These are phyloP conservation scores for Boletus pseudo-olivaceus DNA, from an alignment of 768 basidiomycete genomes.

Conservation along the genomic window DNA sequence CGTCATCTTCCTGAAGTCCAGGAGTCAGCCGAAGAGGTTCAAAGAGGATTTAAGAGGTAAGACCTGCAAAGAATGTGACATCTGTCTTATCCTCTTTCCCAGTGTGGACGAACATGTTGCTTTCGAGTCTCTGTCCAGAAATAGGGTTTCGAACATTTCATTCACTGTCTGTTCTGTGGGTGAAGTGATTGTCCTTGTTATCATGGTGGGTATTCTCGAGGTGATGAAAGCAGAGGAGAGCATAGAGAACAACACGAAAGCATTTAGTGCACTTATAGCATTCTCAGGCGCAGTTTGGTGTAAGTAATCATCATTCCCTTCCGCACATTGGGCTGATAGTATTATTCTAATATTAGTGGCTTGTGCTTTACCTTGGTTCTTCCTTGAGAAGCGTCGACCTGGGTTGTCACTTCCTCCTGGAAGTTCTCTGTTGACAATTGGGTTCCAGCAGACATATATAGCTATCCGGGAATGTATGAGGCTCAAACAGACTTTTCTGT, in stretches of 20 bases:
- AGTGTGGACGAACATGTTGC: conserved; percentile 50
- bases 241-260: conserved; percentile 69
- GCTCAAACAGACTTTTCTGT: conserved; percentile 70
- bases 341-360: conserved; percentile 38
- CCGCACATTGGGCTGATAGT: background rate
- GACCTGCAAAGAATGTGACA: background rate
- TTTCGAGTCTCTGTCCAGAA: conserved; percentile 63
- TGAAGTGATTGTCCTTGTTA: conserved; percentile 63
- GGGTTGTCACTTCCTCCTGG: conserved; percentile 58
- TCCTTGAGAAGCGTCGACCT: conserved; percentile 63
- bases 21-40: conserved; percentile 41
- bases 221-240: conserved; percentile 58
- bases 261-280: conserved; percentile 73
- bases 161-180: conserved; percentile 68
- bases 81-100: background rate
- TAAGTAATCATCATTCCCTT: conserved; percentile 31
- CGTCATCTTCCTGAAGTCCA: conserved; percentile 68
- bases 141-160: conserved; percentile 72
- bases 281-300: conserved; percentile 77
- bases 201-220: conserved; percentile 76
- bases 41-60: conserved; percentile 47
- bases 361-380: conserved; percentile 72
- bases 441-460: conserved; percentile 62
- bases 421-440: conserved; percentile 56
- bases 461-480: conserved; percentile 62